Percentiles rank a stretch among this genome's conserved stretches.
Evolutionary conservation across 805 yeast species (phyloP).

Genomic region (Maudiozyma barnettii): DNA sequence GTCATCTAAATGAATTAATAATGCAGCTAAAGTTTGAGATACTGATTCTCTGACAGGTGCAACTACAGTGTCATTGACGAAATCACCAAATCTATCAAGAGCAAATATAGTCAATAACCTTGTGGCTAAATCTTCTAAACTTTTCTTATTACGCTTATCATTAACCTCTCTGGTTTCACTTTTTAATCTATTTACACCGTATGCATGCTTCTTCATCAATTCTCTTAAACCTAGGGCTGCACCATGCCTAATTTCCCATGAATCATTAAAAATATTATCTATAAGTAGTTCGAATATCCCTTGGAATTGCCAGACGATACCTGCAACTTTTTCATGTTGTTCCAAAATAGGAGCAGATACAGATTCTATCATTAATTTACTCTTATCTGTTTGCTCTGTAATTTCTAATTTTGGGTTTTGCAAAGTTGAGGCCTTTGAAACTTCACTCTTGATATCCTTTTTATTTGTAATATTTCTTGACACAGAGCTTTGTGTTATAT

Average conservation of each 20-base stretch:
- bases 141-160: slow-evolving; percentile 49
- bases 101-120: slow-evolving; percentile 80
- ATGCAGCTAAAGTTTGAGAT: slow-evolving; percentile 88
- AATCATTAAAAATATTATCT: slow-evolving; percentile 69
- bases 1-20: slow-evolving; percentile 59
- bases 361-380: slow-evolving; percentile 77
- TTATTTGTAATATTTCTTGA: slow-evolving; percentile 34
- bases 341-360: slow-evolving; percentile 59
- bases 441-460: slow-evolving; percentile 19
- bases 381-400: slow-evolving; percentile 72
- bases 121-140: slow-evolving; percentile 82
- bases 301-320: slow-evolving; percentile 87
- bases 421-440: slow-evolving; percentile 11
- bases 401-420: slow-evolving; percentile 43
- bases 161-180: slow-evolving; percentile 57
- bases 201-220: slow-evolving; percentile 60
- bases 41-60: slow-evolving; percentile 97
- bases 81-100: slow-evolving; percentile 92
- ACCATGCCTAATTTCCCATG: slow-evolving; percentile 95
- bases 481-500: slow-evolving; percentile 61
- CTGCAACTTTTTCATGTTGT: slow-evolving; percentile 61
- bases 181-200: slow-evolving; percentile 72
- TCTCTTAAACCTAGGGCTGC: slow-evolving; percentile 89
- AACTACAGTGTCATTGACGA: slow-evolving; percentile 92
- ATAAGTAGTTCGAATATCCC: slow-evolving; percentile 78